These are phyloP conservation scores for Handroanthus guayacan DNA, from an alignment of 257 asterid species.

Conservation along the genomic window DNA sequence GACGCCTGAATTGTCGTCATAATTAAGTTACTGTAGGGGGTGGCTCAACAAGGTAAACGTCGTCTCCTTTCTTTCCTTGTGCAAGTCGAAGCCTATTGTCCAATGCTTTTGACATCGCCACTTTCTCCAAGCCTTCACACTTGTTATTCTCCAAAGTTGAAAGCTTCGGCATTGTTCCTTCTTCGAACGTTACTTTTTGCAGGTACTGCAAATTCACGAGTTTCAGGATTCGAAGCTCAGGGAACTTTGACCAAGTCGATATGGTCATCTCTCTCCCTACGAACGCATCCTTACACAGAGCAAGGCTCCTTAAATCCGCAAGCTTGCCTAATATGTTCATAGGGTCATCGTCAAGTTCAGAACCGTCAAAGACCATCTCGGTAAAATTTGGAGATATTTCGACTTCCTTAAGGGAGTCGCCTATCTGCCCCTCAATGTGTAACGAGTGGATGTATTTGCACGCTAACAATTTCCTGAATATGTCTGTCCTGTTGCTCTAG, in stretches of 20 bases:
- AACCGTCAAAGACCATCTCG: conserved; percentile 27
- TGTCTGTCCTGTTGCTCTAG: not conserved
- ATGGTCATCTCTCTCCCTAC: conserved; percentile 15
- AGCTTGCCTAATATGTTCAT: conserved; percentile 34
- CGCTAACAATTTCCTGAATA: not conserved
- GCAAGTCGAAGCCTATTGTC: not conserved
- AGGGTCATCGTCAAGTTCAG: conserved; percentile 34
- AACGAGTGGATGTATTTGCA: conserved; percentile 5
- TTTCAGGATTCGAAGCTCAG: conserved; percentile 30
- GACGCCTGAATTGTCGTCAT: not conserved
- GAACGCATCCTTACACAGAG: conserved; percentile 31
- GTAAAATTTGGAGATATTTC: not conserved
- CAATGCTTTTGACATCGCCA: not conserved
- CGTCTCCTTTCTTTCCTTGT: not conserved
- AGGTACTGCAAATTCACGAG: conserved; percentile 20
- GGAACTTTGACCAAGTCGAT: conserved; percentile 9
- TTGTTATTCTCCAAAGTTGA: conserved; percentile 18
- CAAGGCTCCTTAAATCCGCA: conserved; percentile 22
- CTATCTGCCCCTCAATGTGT: conserved; percentile 32
- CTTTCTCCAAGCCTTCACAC: conserved; percentile 16
- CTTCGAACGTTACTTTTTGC: conserved; percentile 9
- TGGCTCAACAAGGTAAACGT: conserved; percentile 9
- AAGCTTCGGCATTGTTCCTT: conserved; percentile 31
- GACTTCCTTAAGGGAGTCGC: not conserved
- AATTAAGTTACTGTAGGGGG: not conserved